A percentile compares a stretch with the other conserved stretches of the same genome.
Conservation (phyloP, 805 yeast genomes). For the Barnettozyma sucrosica region DNA sequence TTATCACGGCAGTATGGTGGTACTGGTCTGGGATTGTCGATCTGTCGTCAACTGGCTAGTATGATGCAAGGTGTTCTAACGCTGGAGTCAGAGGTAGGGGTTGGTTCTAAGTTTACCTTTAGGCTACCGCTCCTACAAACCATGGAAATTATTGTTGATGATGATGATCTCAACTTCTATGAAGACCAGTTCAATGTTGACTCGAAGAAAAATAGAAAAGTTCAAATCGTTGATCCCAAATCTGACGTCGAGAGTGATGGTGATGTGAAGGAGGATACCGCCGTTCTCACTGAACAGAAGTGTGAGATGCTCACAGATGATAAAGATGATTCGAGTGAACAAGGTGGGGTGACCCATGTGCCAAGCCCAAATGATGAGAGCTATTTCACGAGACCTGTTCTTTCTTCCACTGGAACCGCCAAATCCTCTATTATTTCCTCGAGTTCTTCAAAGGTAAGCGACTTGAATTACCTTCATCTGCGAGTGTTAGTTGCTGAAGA, state of each 20-base stretch:
- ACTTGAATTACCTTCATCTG: conserved; percentile 20
- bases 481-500: conserved; percentile 88
- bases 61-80: conserved; percentile 87
- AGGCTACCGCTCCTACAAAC: conserved; percentile 68
- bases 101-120: conserved; percentile 80
- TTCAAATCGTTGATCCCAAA: conserved; percentile 29
- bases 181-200: conserved; percentile 64
- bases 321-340: neutral
- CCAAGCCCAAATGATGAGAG: conserved; percentile 1
- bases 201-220: conserved; percentile 44
- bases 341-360: neutral
- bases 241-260: conserved; percentile 1
- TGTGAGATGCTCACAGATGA: neutral
- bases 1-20: conserved; percentile 90
- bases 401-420: conserved; percentile 37
- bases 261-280: neutral
- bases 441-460: conserved; percentile 8
- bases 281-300: neutral
- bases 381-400: conserved; percentile 27
- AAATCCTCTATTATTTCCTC: conserved; percentile 19
- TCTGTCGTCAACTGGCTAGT: conserved; percentile 83
- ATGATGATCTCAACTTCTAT: conserved; percentile 36
- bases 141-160: conserved; percentile 27
- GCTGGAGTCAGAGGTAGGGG: conserved; percentile 66
- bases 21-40: conserved; percentile 86